phyloP scores from a whole-genome alignment of 441 rosid genomes.

The Erodium trifolium region DNA sequence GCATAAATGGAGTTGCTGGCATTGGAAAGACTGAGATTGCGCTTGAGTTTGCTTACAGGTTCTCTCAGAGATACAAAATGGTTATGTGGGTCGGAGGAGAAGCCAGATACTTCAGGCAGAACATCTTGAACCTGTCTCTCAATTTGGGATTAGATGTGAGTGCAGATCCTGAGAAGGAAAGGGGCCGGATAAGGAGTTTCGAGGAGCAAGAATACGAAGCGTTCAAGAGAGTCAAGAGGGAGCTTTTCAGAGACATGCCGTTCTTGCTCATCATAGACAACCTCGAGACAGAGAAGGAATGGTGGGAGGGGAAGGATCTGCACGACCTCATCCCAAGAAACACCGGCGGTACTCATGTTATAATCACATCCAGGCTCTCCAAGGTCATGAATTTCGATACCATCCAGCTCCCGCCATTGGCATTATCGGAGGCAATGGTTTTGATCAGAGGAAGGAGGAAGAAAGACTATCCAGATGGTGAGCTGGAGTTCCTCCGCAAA shows the following conservation, averaged over 20 bases:
- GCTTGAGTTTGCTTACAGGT: constrained; percentile 69
- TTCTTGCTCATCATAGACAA: constrained; percentile 75
- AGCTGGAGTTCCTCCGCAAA: constrained; percentile 50
- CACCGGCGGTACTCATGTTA: constrained; percentile 77
- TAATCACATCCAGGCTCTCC: constrained; percentile 68
- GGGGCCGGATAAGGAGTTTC: constrained; percentile 66
- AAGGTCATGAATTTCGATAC: constrained; percentile 69
- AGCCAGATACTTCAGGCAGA: constrained; percentile 71
- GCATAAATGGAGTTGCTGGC: constrained; percentile 68
- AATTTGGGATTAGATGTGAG: constrained; percentile 76
- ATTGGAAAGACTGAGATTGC: constrained; percentile 86
- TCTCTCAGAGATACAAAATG: constrained; percentile 78
- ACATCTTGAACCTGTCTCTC: constrained; percentile 66
- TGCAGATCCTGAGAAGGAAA: constrained; percentile 79
- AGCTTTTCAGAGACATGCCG: constrained; percentile 76
- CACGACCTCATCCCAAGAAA: constrained; percentile 79
- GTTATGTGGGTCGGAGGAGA: constrained; percentile 90
- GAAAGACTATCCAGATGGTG: constrained; percentile 52
- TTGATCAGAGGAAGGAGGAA: constrained; percentile 60
- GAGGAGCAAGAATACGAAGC: constrained; percentile 87
- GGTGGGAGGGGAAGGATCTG: constrained; percentile 45
- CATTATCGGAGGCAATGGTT: constrained; percentile 58
- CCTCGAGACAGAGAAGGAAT: constrained; percentile 56
- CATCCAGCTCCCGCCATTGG: constrained; percentile 47
- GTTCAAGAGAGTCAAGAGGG: constrained; percentile 72